A percentile compares a stretch with the other conserved stretches of the same genome.
Evolutionary conservation across 1,284 basidiomycete genomes (phyloP).

Genomic region (Microbotryum violaceum): DNA sequence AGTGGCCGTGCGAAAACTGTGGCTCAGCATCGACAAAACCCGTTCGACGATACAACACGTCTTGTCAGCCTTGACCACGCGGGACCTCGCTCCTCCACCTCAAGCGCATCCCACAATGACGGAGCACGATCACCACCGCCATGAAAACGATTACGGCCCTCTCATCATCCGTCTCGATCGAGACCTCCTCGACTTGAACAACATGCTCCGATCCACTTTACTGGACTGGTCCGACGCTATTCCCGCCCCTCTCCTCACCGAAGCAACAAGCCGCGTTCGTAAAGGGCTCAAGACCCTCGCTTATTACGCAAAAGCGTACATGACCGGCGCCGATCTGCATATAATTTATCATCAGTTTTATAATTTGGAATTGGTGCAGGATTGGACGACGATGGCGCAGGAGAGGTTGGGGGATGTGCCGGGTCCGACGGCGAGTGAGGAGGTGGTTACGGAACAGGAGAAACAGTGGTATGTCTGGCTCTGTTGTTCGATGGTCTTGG

Average conservation of each 20-base stretch:
- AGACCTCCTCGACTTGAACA: slow-evolving; percentile 9
- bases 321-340: not conserved
- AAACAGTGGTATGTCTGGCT: slow-evolving; percentile 8
- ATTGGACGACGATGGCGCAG: slow-evolving; percentile 15
- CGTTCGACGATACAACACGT: slow-evolving; percentile 3
- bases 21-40: slow-evolving; percentile 5
- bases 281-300: slow-evolving; percentile 9
- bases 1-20: not conserved
- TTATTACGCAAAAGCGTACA: slow-evolving; percentile 6
- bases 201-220: not conserved
- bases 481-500: too few species aligned
- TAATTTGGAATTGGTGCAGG: slow-evolving; percentile 14
- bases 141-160: slow-evolving; percentile 6
- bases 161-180: slow-evolving; percentile 6
- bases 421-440: not conserved
- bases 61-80: not conserved
- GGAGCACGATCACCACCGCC: not conserved
- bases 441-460: slow-evolving; percentile 11
- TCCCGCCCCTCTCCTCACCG: not conserved
- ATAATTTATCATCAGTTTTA: slow-evolving; percentile 16
- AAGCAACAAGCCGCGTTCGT: slow-evolving; percentile 9
- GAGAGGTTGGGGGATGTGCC: slow-evolving; percentile 8
- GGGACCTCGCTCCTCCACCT: not conserved
- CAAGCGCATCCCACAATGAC: not conserved
- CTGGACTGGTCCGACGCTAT: not conserved